Evolutionary conservation across 495 filamentous ascomycete genomes (phyloP), one percentile per base, ranked within the genome.

Genomic region (Penicillium ucsense): DNA sequence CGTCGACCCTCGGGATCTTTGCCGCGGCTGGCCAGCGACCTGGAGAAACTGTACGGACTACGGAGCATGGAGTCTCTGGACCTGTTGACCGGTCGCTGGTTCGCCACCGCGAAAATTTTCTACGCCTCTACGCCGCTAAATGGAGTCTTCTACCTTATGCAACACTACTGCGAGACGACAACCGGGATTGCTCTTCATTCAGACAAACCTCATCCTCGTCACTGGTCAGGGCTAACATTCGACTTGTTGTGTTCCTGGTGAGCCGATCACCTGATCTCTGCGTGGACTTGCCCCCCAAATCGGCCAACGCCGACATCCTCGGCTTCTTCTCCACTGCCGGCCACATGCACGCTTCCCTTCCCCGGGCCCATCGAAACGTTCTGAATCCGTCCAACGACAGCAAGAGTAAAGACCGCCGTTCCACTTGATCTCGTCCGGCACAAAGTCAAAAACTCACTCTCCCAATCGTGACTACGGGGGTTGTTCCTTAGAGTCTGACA

Each of bases 281-380:
- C 4, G 12, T 4, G 38, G 4, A 40, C 20, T 41, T 9, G 30
- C 28, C 33, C 30, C 41, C 41, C 41, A 11, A 11, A 10, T 52
- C 54, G 54, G 57, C 44, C 47, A 60, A 40, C 56, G 47, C 56
- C 59, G 59, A 60, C 51, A 49, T 56, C 53, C 56, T 62, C 59
- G 56, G 59, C 49, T 55, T 60, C 49, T 55, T 60, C 59, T 62
- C 56, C 59, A 53, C 54, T 50, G 34, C 55, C 59, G 53, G 45
- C 59, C 59, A 62, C 59, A 62, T 62, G 59, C 56, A 30, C 12
- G 9, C n/a, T 39, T 31, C 30, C 31, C 41, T 31, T 41, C 8
- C 39, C 50, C 49, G 20, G 20, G 20, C 20, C 20, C 20, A 20
- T 20, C 20, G 20, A 20, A 20, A 20, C 20, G 20, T 20, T 20